Conservation (phyloP, 805 yeast species). For the Lachancea sp. region DNA sequence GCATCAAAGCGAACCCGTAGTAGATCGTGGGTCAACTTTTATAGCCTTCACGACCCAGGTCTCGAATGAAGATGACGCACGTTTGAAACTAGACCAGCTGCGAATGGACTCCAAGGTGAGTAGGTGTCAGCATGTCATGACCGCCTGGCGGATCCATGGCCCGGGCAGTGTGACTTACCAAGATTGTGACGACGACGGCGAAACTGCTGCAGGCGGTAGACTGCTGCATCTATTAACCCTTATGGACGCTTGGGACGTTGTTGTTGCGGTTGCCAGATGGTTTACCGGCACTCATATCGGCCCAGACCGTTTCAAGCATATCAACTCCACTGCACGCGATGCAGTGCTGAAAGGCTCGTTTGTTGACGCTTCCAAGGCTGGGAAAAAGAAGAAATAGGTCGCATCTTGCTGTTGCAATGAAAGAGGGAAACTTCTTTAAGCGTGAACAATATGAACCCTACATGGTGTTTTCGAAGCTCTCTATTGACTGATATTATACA, state of each 20-base stretch:
- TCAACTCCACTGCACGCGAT: conserved; percentile 81
- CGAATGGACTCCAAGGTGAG: conserved; percentile 60
- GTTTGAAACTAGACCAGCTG: conserved; percentile 43
- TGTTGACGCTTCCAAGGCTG: conserved; percentile 16
- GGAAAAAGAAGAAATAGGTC: conserved; percentile 6
- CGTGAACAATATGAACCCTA: too few relatives aligned
- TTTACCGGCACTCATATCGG: conserved; percentile 89
- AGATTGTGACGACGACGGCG: conserved; percentile 97
- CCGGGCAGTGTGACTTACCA: conserved; percentile 46
- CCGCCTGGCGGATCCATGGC: conserved; percentile 70
- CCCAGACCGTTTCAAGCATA: conserved; percentile 90
- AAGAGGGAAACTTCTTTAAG: too few relatives aligned
- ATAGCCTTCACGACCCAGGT: conserved; percentile 67
- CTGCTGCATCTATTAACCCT: conserved; percentile 69
- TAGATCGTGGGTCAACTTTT: conserved; percentile 81
- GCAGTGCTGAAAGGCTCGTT: conserved; percentile 66
- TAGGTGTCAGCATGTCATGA: conserved; percentile 73
- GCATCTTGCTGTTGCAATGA: not conserved
- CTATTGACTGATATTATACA: not conserved
- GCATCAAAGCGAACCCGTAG: conserved; percentile 68
- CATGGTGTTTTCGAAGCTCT: too few relatives aligned
- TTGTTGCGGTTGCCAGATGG: conserved; percentile 84
- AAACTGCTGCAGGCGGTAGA: conserved; percentile 90
- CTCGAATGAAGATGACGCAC: conserved; percentile 61
- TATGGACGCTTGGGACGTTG: conserved; percentile 77